A percentile compares a stretch with the other conserved stretches of the same genome.
Conservation (phyloP, 1,284 basidiomycete genomes). For the Inonotus hispidus region DNA sequence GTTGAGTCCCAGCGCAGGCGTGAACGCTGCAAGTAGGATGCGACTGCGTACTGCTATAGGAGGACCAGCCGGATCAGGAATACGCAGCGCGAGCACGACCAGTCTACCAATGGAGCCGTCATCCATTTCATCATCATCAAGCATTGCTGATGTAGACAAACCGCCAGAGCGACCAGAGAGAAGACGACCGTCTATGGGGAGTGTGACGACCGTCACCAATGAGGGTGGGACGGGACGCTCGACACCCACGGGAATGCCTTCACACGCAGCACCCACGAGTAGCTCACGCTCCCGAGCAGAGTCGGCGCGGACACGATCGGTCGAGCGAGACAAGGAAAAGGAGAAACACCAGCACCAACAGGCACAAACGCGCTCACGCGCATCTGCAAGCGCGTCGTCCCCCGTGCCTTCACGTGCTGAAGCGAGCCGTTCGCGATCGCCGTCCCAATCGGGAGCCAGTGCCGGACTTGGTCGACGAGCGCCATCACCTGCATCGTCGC, state of each 20-base stretch:
- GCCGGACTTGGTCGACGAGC: background rate
- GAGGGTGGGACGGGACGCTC: conserved; percentile 4
- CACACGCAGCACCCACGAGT: conserved; percentile 8
- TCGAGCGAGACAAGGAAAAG: conserved; percentile 9
- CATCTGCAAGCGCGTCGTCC: conserved; percentile 7
- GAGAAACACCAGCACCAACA: background rate
- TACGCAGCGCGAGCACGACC: conserved; percentile 9
- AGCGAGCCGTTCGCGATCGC: conserved; percentile 10
- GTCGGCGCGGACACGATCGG: background rate
- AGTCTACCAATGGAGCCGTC: conserved; percentile 5
- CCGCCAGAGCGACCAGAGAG: conserved; percentile 13
- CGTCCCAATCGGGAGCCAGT: conserved; percentile 1
- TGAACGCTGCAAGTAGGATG: conserved; percentile 6
- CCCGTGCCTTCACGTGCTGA: conserved; percentile 8
- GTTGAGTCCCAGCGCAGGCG: conserved; percentile 11
- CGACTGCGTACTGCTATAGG: background rate
- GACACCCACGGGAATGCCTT: conserved; percentile 8
- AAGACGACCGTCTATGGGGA: conserved; percentile 9
- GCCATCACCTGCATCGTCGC: conserved; percentile 1
- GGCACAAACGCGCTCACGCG: conserved; percentile 8
- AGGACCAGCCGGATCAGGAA: background rate
- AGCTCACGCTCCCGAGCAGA: conserved; percentile 6
- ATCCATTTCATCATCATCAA: conserved; percentile 1
- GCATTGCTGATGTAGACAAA: background rate
- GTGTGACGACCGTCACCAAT: background rate